Evolutionary conservation across 257 asterid genomes (phyloP).

Genomic region (Rehmannia glutinosa): DNA sequence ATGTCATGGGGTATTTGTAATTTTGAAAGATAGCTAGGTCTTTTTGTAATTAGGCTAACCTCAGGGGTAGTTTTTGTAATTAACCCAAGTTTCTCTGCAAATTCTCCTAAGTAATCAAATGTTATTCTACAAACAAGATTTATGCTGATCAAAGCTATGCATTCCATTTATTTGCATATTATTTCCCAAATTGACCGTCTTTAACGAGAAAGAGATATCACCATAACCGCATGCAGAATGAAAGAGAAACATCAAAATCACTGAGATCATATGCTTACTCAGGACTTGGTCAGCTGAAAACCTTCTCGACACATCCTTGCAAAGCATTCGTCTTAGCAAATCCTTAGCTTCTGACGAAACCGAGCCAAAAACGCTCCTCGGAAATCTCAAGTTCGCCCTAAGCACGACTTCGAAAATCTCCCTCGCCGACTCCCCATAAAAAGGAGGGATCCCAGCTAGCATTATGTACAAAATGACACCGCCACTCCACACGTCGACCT

Average conservation of each 20-base stretch:
- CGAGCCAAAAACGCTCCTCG: constrained; percentile 35
- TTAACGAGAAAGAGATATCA: background rate
- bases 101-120: background rate
- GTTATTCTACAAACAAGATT: background rate
- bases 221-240: too few species aligned
- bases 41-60: too few species aligned
- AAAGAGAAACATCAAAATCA: background rate
- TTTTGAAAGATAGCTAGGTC: too few species aligned
- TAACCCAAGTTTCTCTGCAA: too few species aligned
- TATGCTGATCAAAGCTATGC: too few species aligned
- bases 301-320: constrained; percentile 45
- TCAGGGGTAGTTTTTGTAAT: too few species aligned
- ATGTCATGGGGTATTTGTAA: too few species aligned
- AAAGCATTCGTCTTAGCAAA: constrained; percentile 50
- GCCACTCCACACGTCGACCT: constrained; percentile 61
- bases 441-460: constrained; percentile 53
- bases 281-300: constrained; percentile 52
- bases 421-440: constrained; percentile 45
- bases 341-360: constrained; percentile 52
- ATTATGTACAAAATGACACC: constrained; percentile 54
- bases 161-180: background rate
- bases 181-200: background rate
- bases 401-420: constrained; percentile 45
- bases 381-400: constrained; percentile 54
- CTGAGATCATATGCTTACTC: constrained; percentile 32